Evolutionary conservation across 805 yeast genomes (phyloP).

Genomic region (Crinitomyces ghanaensis): DNA sequence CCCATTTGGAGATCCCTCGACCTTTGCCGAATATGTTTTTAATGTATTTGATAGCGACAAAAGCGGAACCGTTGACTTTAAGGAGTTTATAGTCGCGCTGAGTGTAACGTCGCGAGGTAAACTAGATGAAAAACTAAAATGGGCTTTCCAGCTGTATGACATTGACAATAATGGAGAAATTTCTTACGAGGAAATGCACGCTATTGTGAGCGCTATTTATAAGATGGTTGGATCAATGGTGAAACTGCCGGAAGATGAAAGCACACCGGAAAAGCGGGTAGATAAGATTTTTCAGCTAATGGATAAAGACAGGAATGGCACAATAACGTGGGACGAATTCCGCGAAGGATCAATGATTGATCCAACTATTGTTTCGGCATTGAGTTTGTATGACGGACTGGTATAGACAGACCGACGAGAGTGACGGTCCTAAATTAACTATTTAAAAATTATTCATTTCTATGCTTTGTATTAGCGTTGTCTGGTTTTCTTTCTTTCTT

Average conservation of each 20-base stretch:
- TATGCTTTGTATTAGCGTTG: too few relatives aligned
- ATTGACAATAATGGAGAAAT: constrained; percentile 68
- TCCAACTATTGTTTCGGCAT: constrained; percentile 62
- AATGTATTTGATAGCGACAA: constrained; percentile 77
- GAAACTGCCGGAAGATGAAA: constrained; percentile 74
- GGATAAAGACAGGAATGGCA: constrained; percentile 60
- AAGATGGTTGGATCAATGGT: constrained; percentile 96
- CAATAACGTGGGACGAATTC: constrained; percentile 74
- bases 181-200: constrained; percentile 64
- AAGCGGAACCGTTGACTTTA: constrained; percentile 76
- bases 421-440: not conserved
- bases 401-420: constrained; percentile 40
- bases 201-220: constrained; percentile 73
- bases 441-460: too few relatives aligned
- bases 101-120: constrained; percentile 82
- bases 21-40: constrained; percentile 80
- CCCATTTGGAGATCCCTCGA: constrained; percentile 96
- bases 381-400: constrained; percentile 70
- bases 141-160: constrained; percentile 89
- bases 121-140: constrained; percentile 68
- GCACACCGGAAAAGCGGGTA: constrained; percentile 82
- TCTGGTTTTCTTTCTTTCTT: not conserved
- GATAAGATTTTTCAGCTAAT: constrained; percentile 65
- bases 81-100: constrained; percentile 81
- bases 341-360: constrained; percentile 69